Conservation (phyloP, 805 yeast genomes). For the Zygosaccharomyces siamensis region DNA sequence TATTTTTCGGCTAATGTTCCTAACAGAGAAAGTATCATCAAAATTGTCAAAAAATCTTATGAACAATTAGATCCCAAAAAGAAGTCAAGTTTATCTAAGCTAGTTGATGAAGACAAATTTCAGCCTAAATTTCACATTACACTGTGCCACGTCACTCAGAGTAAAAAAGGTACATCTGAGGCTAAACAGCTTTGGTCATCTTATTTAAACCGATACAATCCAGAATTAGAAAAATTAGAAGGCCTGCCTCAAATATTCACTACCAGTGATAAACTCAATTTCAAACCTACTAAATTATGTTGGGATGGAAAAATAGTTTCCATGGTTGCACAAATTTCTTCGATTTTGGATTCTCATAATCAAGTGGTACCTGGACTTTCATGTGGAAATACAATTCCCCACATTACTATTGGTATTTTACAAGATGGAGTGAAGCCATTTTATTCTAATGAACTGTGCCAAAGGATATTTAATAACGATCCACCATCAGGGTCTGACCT, state of each 20-base stretch:
- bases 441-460: constrained; percentile 46
- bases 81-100: constrained; percentile 20
- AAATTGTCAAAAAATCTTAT: constrained; percentile 15
- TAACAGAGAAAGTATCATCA: constrained; percentile 11
- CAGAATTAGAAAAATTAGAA: constrained; percentile 5
- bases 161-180: constrained; percentile 28
- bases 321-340: constrained; percentile 40
- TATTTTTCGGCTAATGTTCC: constrained; percentile 45
- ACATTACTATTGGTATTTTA: constrained; percentile 69
- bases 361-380: constrained; percentile 17
- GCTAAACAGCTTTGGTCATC: constrained; percentile 30
- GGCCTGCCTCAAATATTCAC: constrained; percentile 14
- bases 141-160: constrained; percentile 44
- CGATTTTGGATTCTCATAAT: constrained; percentile 12
- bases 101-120: constrained; percentile 37
- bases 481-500: constrained; percentile 7
- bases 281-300: constrained; percentile 43
- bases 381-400: constrained; percentile 47
- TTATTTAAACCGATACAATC: constrained; percentile 22
- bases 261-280: constrained; percentile 34
- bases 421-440: constrained; percentile 43
- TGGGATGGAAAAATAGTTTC: constrained; percentile 53
- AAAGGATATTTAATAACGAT: constrained; percentile 11
- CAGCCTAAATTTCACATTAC: constrained; percentile 66
- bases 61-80: constrained; percentile 1